These are phyloP conservation scores for Phlyctochytrium bullatum DNA, from an alignment of 192 early-diverging fungal species.

Conservation along the genomic window DNA sequence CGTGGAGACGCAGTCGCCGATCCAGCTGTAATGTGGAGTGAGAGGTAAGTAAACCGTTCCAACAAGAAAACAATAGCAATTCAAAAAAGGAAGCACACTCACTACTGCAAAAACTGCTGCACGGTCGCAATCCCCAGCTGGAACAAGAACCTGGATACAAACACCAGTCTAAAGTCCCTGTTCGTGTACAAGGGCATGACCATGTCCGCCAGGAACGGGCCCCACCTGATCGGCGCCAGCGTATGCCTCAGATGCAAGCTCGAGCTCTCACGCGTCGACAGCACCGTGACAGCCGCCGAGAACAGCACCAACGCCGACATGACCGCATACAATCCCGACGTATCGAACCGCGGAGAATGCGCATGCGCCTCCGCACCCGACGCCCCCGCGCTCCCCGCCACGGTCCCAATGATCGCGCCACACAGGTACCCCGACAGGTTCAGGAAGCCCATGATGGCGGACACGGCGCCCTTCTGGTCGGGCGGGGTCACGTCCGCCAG, in stretches of 20 bases:
- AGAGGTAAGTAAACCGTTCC: background rate
- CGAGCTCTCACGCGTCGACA: constrained; percentile 2
- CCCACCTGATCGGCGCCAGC: constrained; percentile 30
- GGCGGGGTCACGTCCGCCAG: constrained; percentile 41
- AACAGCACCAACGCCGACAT: constrained; percentile 18
- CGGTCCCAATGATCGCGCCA: constrained; percentile 39
- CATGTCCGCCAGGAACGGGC: constrained; percentile 21
- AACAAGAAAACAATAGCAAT: background rate
- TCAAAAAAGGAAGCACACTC: constrained; percentile 4
- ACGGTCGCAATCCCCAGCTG: constrained; percentile 49
- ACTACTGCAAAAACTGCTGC: constrained; percentile 50
- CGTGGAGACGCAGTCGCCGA: constrained; percentile 37
- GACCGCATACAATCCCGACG: constrained; percentile 23
- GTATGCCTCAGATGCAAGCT: constrained; percentile 2
- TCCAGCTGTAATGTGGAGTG: constrained; percentile 26
- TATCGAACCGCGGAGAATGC: background rate
- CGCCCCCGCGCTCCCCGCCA: constrained; percentile 27
- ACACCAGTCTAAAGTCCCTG: constrained; percentile 44
- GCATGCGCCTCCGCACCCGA: background rate
- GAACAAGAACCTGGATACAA: constrained; percentile 42
- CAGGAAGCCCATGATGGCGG: constrained; percentile 39
- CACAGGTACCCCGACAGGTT: constrained; percentile 38
- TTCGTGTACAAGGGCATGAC: constrained; percentile 32
- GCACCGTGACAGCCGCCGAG: constrained; percentile 11
- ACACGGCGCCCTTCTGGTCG: constrained; percentile 37